A percentile compares a stretch with the other conserved stretches of the same genome.
phyloP scores from a whole-genome alignment of 441 rosid genomes.

The Euphorbia schlechtendalii region DNA sequence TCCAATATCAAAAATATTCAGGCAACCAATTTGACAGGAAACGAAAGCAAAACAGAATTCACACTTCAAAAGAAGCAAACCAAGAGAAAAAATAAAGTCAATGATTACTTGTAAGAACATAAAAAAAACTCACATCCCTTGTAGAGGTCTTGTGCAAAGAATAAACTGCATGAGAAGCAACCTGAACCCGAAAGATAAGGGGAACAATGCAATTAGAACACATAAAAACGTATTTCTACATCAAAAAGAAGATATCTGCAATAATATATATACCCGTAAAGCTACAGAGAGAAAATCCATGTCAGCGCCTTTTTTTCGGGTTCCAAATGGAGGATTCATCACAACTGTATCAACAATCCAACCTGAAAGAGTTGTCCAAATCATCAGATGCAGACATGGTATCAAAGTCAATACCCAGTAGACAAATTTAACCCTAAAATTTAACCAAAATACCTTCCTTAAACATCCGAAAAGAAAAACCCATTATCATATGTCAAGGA shows the following conservation, averaged over 20 bases:
- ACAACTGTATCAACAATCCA: slow-evolving; percentile 66
- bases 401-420: background rate
- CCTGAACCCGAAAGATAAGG: slow-evolving; percentile 31
- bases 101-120: too few relatives aligned
- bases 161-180: slow-evolving; percentile 80
- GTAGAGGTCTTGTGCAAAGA: slow-evolving; percentile 97
- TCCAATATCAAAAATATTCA: background rate
- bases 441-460: background rate
- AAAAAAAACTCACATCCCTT: slow-evolving; percentile 60
- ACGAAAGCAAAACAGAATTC: background rate
- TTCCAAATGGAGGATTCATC: slow-evolving; percentile 98
- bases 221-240: background rate
- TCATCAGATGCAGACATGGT: slow-evolving; percentile 9
- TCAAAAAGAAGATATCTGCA: background rate
- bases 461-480: background rate
- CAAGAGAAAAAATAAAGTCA: too few relatives aligned
- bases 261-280: slow-evolving; percentile 44
- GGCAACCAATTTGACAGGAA: background rate
- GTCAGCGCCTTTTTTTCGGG: slow-evolving; percentile 84
- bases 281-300: slow-evolving; percentile 74
- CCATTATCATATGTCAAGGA: background rate
- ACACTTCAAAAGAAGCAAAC: slow-evolving; percentile 4
- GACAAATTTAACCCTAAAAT: background rate
- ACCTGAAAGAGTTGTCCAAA: slow-evolving; percentile 32
- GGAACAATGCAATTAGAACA: slow-evolving; percentile 11